phyloP scores from a whole-genome alignment of 2,329 filamentous ascomycete genomes.

The Dothideomycetes sp. region DNA sequence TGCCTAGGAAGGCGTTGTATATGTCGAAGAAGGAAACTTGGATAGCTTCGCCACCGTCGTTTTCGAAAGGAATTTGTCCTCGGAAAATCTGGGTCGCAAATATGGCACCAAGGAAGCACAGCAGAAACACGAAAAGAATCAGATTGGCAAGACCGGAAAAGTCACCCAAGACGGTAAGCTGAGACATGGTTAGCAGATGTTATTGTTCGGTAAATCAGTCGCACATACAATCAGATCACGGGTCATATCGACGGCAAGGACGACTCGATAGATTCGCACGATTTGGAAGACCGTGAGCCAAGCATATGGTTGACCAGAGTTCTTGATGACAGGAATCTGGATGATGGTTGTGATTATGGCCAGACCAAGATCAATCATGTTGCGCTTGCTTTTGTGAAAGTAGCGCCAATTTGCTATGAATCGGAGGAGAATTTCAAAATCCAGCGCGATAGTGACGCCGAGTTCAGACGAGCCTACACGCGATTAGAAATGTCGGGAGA shows the following conservation, averaged over 20 bases:
- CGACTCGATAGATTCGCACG: constrained; percentile 80
- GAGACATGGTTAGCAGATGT: constrained; percentile 18
- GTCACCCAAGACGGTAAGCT: constrained; percentile 75
- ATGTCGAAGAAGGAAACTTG: constrained; percentile 77
- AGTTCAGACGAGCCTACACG: constrained; percentile 48
- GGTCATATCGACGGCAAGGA: constrained; percentile 80
- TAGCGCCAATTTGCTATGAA: constrained; percentile 69
- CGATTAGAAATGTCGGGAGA: neutral
- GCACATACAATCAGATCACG: constrained; percentile 65
- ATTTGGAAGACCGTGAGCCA: constrained; percentile 94
- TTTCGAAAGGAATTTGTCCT: constrained; percentile 62
- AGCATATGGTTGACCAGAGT: constrained; percentile 63
- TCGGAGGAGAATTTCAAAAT: constrained; percentile 73
- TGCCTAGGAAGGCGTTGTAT: constrained; percentile 91
- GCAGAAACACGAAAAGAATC: constrained; percentile 91
- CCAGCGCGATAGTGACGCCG: constrained; percentile 65
- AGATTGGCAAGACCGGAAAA: constrained; percentile 85
- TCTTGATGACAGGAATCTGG: constrained; percentile 69
- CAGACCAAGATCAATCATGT: constrained; percentile 71
- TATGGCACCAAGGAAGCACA: constrained; percentile 88
- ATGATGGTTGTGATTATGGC: constrained; percentile 78
- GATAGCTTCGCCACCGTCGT: constrained; percentile 53
- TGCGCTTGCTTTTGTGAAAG: constrained; percentile 66
- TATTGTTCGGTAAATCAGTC: constrained; percentile 13
- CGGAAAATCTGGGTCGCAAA: constrained; percentile 90